Percentiles rank a stretch among this genome's conserved stretches.
phyloP scores from a whole-genome alignment of 2,329 filamentous ascomycete genomes.

The Colletotrichum higginsianum region DNA sequence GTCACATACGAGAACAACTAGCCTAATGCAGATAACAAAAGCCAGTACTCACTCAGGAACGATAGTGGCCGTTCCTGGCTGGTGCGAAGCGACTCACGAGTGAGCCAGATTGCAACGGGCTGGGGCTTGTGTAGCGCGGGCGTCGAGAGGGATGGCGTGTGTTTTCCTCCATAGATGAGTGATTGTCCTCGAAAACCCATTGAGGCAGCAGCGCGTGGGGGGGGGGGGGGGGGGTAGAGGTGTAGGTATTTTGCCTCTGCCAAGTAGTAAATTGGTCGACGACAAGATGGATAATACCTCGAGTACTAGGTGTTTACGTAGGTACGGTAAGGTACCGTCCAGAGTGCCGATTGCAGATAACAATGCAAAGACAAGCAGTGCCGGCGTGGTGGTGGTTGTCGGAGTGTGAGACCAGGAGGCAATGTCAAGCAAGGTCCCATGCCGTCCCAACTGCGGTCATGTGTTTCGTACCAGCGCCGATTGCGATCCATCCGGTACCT shows the following conservation, averaged over 20 bases:
- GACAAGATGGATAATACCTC: background rate
- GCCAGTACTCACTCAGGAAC: background rate
- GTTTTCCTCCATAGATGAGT: background rate
- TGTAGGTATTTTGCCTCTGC: background rate
- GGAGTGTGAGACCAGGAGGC: background rate
- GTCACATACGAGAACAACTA: constrained; percentile 15
- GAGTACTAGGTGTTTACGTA: background rate
- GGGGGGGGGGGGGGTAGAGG: background rate
- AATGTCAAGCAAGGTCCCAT: constrained; percentile 4
- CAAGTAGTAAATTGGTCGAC: background rate
- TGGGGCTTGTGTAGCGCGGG: constrained; percentile 4
- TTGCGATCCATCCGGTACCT: constrained; percentile 1
- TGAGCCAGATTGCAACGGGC: constrained; percentile 10
- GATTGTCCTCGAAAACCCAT: background rate
- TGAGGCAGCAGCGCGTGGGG: background rate
- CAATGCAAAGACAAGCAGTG: constrained; percentile 12
- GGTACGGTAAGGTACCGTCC: background rate
- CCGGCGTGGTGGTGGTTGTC: constrained; percentile 14
- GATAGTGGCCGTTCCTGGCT: constrained; percentile 16
- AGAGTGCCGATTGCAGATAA: no score
- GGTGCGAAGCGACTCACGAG: constrained; percentile 29
- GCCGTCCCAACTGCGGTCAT: background rate
- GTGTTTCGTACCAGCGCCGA: constrained; percentile 1
- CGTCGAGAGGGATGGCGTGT: background rate
- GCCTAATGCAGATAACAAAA: constrained; percentile 15